A percentile compares a stretch with the other conserved stretches of the same genome.
Conservation (phyloP, 176 grass and related monocot species). For the Hordeum marinum region DNA sequence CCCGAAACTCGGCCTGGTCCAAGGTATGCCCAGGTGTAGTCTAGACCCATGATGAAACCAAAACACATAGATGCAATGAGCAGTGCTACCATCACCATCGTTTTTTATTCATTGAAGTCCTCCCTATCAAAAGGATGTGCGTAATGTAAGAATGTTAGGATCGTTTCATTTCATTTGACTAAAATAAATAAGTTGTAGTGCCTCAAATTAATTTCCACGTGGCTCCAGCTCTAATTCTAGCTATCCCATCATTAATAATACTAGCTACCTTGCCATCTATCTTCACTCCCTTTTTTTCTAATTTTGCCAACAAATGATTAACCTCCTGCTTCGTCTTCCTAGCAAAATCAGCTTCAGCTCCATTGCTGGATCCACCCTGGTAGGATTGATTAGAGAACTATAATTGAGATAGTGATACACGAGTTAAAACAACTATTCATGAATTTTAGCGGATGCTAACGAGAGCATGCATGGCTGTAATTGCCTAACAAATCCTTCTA, state of each 20-base stretch:
- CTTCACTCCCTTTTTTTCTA: conserved; percentile 16
- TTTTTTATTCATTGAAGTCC: background rate
- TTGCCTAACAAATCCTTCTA: background rate
- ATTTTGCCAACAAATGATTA: background rate
- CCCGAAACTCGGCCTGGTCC: no score
- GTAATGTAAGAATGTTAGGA: background rate
- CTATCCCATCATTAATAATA: conserved; percentile 14
- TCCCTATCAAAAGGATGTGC: background rate
- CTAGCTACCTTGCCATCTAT: background rate
- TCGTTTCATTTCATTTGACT: background rate
- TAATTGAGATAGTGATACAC: background rate
- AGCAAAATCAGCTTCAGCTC: background rate
- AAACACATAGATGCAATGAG: background rate
- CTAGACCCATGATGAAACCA: background rate
- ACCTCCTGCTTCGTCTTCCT: background rate
- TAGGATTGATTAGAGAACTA: conserved; percentile 10
- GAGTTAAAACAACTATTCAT: background rate
- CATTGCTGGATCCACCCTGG: conserved; percentile 11
- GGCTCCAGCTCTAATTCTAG: background rate
- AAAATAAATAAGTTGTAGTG: background rate
- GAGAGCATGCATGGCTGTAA: background rate
- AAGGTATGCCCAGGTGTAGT: no score
- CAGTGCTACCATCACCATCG: background rate
- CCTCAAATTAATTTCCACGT: background rate
- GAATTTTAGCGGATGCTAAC: background rate